Percentiles rank a stretch among this genome's conserved stretches.
These are phyloP conservation scores for Kernera saxatilis DNA, from an alignment of 345 rosid species.

Conservation along the genomic window DNA sequence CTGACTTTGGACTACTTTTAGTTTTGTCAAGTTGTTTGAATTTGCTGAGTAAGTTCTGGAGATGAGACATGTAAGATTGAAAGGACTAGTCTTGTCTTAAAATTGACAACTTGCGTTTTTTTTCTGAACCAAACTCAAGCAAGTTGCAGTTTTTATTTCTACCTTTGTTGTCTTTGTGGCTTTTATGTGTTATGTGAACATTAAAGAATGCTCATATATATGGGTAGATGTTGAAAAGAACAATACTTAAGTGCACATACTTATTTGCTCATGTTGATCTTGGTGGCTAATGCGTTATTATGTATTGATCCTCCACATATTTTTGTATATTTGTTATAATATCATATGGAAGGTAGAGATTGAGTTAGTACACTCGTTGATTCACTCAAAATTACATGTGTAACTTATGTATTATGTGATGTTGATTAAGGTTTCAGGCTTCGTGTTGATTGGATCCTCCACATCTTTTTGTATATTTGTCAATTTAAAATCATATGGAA, in stretches of 20 bases:
- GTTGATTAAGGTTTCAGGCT: background rate
- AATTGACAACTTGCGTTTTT: slow-evolving; percentile 16
- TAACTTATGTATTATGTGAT: background rate
- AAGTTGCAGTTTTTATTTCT: slow-evolving; percentile 22
- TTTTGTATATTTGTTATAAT: background rate
- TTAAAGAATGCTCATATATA: background rate
- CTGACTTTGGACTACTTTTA: background rate
- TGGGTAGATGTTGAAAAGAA: background rate
- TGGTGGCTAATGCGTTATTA: background rate
- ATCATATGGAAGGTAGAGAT: background rate
- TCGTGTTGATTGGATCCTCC: background rate
- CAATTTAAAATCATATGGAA: background rate
- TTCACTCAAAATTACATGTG: background rate
- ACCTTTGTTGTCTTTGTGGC: background rate
- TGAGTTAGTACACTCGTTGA: background rate
- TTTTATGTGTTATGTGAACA: background rate
- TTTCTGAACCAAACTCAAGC: slow-evolving; percentile 10
- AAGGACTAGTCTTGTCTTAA: slow-evolving; percentile 17
- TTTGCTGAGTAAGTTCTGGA: slow-evolving; percentile 1
- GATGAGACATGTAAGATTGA: background rate
- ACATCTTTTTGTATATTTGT: background rate
- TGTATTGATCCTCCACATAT: background rate
- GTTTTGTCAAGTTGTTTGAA: slow-evolving; percentile 9
- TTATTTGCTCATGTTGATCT: background rate
- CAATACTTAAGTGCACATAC: background rate